Conservation (phyloP, 2,329 filamentous ascomycete species). For the Arachnopeziza araneosa region DNA sequence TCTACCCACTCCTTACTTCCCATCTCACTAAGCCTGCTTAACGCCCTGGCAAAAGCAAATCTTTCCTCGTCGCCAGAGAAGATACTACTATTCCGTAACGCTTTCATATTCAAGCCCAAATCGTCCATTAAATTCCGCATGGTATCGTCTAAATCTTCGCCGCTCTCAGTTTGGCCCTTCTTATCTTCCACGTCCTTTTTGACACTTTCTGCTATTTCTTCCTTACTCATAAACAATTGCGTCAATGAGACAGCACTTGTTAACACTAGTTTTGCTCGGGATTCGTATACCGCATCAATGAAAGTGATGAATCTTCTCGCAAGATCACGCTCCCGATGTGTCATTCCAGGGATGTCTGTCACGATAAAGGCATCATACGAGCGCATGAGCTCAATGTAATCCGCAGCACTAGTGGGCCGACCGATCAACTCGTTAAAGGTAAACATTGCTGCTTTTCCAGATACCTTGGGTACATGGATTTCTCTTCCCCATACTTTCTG, state of each 20-base stretch:
- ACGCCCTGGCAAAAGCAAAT: slow-evolving; percentile 88
- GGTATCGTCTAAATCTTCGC: slow-evolving; percentile 50
- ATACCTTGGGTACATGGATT: slow-evolving; percentile 80
- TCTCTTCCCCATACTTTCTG: slow-evolving; percentile 91
- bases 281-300: slow-evolving; percentile 92
- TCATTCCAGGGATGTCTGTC: slow-evolving; percentile 90
- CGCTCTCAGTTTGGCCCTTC: slow-evolving; percentile 34
- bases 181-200: slow-evolving; percentile 38
- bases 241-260: slow-evolving; percentile 81
- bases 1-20: slow-evolving; percentile 94
- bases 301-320: slow-evolving; percentile 95
- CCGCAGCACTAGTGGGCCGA: slow-evolving; percentile 81
- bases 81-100: slow-evolving; percentile 77
- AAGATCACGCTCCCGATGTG: slow-evolving; percentile 74
- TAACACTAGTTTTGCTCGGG: slow-evolving; percentile 87
- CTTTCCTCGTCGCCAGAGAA: slow-evolving; percentile 95
- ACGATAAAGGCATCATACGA: slow-evolving; percentile 91
- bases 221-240: slow-evolving; percentile 75
- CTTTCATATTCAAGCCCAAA: slow-evolving; percentile 74
- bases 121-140: slow-evolving; percentile 85
- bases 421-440: slow-evolving; percentile 90
- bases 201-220: slow-evolving; percentile 60
- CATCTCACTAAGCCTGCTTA: slow-evolving; percentile 87
- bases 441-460: slow-evolving; percentile 83
- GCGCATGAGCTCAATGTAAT: slow-evolving; percentile 87